Evolutionary conservation across 2,329 filamentous ascomycete species (phyloP).

Genomic region (Colletotrichum agaves): DNA sequence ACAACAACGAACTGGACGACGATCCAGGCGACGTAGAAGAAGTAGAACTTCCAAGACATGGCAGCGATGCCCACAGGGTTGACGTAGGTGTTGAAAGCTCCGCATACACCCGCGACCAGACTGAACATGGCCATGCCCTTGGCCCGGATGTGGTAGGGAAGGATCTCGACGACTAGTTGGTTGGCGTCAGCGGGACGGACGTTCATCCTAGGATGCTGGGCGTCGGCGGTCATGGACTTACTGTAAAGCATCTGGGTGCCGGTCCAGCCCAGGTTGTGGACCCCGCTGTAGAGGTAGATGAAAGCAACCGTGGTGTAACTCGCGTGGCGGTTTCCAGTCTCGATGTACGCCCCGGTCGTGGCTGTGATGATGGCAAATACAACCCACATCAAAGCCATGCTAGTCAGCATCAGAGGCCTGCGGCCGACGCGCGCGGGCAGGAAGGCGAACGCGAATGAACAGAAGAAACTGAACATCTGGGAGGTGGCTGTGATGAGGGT

Average conservation of each 20-base stretch:
- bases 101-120: conserved; percentile 31
- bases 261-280: conserved; percentile 36
- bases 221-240: neutral
- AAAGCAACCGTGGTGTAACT: conserved; percentile 28
- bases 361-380: conserved; percentile 31
- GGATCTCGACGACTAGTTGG: conserved; percentile 54
- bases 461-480: conserved; percentile 36
- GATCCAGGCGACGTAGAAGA: conserved; percentile 59
- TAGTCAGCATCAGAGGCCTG: conserved; percentile 34
- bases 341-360: conserved; percentile 32
- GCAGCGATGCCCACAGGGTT: conserved; percentile 62
- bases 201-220: neutral
- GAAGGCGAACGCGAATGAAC: conserved; percentile 32
- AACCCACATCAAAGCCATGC: conserved; percentile 34
- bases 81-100: conserved; percentile 50
- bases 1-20: conserved; percentile 54
- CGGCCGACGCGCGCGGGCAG: conserved; percentile 33
- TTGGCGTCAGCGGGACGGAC: neutral
- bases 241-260: conserved; percentile 36
- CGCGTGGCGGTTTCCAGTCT: conserved; percentile 25
- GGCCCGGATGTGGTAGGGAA: conserved; percentile 62
- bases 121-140: conserved; percentile 56
- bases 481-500: conserved; percentile 36
- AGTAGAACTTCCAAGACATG: conserved; percentile 66
- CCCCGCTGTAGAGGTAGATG: conserved; percentile 35